Conservation (phyloP, 768 basidiomycete genomes). For the Floccularia luteovirens region DNA sequence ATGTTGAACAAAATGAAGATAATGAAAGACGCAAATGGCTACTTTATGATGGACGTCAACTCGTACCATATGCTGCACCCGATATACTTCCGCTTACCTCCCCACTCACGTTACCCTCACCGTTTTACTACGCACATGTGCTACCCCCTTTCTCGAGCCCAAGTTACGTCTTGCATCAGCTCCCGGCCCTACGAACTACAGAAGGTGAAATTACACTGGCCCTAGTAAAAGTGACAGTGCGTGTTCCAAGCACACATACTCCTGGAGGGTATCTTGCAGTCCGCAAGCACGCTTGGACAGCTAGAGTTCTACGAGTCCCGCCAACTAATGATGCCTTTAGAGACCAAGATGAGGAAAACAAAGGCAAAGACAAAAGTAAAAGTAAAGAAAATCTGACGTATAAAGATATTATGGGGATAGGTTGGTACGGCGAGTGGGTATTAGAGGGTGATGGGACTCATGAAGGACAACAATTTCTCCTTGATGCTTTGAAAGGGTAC, state of each 20-base stretch:
- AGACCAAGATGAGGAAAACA: slow-evolving; percentile 25
- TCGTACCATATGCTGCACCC: slow-evolving; percentile 57
- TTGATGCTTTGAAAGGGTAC: slow-evolving; percentile 44
- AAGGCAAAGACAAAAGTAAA: no score
- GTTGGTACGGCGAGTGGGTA: slow-evolving; percentile 74
- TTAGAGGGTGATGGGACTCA: slow-evolving; percentile 73
- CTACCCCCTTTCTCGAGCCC: slow-evolving; percentile 31
- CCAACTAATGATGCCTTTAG: slow-evolving; percentile 8
- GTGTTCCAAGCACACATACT: slow-evolving; percentile 54
- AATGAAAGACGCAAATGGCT: slow-evolving; percentile 46
- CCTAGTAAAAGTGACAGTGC: slow-evolving; percentile 34
- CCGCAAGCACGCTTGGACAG: slow-evolving; percentile 62
- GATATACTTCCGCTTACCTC: slow-evolving; percentile 45
- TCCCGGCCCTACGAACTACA: slow-evolving; percentile 31
- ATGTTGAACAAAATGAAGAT: background rate
- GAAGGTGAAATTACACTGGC: no score
- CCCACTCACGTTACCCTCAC: slow-evolving; percentile 61
- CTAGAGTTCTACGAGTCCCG: slow-evolving; percentile 24
- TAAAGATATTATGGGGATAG: no score
- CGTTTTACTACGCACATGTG: slow-evolving; percentile 72
- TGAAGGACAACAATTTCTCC: slow-evolving; percentile 49
- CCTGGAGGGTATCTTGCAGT: slow-evolving; percentile 52
- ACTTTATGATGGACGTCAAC: slow-evolving; percentile 57
- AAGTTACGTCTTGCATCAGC: slow-evolving; percentile 22
- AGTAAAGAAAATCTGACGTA: no score